Evolutionary conservation across 352 stramenopile species (phyloP).

Genomic region (Globisporangium irregulare): DNA sequence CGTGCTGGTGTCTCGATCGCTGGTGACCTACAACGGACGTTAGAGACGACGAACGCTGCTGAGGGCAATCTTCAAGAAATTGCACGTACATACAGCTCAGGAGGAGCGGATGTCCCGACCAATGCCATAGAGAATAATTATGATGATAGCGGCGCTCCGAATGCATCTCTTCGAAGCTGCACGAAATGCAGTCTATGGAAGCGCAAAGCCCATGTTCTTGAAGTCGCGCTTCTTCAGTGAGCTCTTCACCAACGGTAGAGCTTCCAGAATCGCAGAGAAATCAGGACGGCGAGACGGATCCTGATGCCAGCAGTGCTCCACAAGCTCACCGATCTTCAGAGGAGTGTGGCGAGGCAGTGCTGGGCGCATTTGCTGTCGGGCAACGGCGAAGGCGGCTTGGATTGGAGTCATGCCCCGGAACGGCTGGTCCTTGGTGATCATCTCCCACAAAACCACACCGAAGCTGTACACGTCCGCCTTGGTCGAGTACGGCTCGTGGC

Average conservation of each 20-base stretch:
- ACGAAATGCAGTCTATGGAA: conserved; percentile 25
- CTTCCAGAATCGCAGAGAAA: conserved; percentile 75
- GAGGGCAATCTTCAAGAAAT: neutral
- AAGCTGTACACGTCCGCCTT: conserved; percentile 96
- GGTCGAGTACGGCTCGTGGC: conserved; percentile 91
- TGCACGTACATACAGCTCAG: conserved; percentile 2
- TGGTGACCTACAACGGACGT: neutral
- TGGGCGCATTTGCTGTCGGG: conserved; percentile 79
- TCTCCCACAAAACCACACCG: conserved; percentile 85
- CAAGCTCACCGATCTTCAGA: conserved; percentile 75
- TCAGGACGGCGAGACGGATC: conserved; percentile 68
- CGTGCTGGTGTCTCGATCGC: neutral
- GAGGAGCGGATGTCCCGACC: conserved; percentile 1
- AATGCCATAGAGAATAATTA: conserved; percentile 16
- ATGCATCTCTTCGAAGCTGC: conserved; percentile 4
- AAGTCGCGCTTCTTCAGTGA: conserved; percentile 86
- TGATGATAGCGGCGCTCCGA: conserved; percentile 6
- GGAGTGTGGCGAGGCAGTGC: conserved; percentile 81
- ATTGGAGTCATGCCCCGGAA: conserved; percentile 84
- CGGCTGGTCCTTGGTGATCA: conserved; percentile 81
- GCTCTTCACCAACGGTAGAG: conserved; percentile 71
- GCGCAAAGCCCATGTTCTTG: conserved; percentile 75
- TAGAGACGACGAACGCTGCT: neutral
- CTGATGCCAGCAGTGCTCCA: conserved; percentile 85
- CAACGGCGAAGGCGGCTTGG: conserved; percentile 84